These are phyloP conservation scores for Nakazawaea anatomiae DNA, from an alignment of 805 yeast species.

Conservation along the genomic window DNA sequence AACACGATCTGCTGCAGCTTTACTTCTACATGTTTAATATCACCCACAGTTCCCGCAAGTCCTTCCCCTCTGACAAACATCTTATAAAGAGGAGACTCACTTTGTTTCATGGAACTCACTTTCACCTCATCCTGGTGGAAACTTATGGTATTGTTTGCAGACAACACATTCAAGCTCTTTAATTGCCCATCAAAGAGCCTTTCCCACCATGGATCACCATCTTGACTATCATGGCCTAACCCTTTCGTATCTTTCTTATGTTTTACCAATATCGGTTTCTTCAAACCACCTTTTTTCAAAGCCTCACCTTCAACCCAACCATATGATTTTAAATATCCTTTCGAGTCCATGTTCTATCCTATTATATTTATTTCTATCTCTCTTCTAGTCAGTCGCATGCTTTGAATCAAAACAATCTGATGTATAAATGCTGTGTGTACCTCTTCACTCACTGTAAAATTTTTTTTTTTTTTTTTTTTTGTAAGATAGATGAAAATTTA, in stretches of 20 bases:
- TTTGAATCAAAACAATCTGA: too few species aligned
- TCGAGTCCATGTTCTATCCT: constrained; percentile 58
- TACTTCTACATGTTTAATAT: constrained; percentile 18
- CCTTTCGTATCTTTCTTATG: constrained; percentile 92
- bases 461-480: background rate
- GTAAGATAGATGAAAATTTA: too few species aligned
- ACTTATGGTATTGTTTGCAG: constrained; percentile 29
- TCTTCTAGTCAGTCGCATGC: background rate
- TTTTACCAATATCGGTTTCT: constrained; percentile 80
- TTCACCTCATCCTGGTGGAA: constrained; percentile 49
- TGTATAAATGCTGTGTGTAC: too few species aligned
- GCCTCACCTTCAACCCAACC: constrained; percentile 97
- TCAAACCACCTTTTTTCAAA: constrained; percentile 68
- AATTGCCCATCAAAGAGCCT: constrained; percentile 89
- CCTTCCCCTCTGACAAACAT: constrained; percentile 90
- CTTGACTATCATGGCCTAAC: constrained; percentile 70
- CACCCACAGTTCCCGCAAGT: constrained; percentile 66
- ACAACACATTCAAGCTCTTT: constrained; percentile 59
- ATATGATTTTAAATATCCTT: constrained; percentile 61
- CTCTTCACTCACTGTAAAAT: background rate
- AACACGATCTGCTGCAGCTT: constrained; percentile 12
- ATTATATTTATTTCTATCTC: background rate
- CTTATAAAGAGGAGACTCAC: constrained; percentile 67
- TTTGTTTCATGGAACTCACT: constrained; percentile 40
- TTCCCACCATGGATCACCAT: constrained; percentile 96